These are phyloP conservation scores for Eimeria necatrix DNA, from an alignment of 169 alveolate genomes.

Conservation along the genomic window DNA sequence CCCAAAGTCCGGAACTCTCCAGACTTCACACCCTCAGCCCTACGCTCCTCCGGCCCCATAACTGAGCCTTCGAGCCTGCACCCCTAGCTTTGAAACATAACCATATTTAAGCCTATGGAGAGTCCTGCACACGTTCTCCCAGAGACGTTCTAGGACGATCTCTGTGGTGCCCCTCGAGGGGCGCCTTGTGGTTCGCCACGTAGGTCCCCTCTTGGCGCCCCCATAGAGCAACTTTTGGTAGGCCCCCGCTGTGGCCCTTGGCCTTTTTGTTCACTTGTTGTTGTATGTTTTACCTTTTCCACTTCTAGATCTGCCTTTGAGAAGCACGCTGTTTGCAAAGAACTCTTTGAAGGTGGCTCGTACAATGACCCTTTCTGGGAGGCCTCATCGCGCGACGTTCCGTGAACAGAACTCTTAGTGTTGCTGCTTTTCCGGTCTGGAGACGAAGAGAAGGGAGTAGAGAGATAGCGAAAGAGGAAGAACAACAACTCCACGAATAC, in stretches of 20 bases:
- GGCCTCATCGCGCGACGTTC: neutral
- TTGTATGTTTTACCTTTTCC: neutral
- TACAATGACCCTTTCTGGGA: neutral
- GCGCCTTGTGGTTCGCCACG: too few species aligned
- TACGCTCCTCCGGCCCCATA: too few species aligned
- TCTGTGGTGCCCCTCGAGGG: neutral
- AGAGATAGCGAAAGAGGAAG: too few species aligned
- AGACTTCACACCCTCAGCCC: too few species aligned
- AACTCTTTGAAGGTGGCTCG: neutral
- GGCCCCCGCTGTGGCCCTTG: neutral
- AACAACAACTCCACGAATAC: too few species aligned
- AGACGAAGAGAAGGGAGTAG: too few species aligned
- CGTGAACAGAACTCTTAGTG: neutral
- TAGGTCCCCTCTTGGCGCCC: neutral
- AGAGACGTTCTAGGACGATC: neutral
- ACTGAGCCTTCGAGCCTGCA: too few species aligned
- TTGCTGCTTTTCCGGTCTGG: too few species aligned
- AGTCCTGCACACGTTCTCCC: too few species aligned
- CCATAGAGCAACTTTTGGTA: neutral
- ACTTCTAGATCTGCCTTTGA: neutral
- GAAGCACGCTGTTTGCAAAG: neutral
- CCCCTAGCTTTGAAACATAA: too few species aligned
- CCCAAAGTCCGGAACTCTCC: too few species aligned
- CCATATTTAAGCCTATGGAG: too few species aligned
- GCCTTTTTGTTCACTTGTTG: neutral